Conservation (phyloP, 495 filamentous ascomycete species). For the Terfezia boudieri region DNA sequence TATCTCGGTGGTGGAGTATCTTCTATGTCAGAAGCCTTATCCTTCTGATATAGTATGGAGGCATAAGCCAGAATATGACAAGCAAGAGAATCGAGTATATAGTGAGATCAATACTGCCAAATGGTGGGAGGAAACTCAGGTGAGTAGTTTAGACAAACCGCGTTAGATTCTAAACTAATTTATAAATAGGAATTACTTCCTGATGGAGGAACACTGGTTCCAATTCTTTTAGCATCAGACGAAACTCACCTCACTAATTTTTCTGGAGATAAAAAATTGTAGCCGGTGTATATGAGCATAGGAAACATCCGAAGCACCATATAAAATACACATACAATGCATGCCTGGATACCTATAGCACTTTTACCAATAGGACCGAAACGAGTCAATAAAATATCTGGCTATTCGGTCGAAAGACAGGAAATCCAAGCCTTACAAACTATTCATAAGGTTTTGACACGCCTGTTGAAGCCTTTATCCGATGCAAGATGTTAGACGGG, state of each 20-base stretch:
- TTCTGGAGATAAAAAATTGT: constrained; percentile 3
- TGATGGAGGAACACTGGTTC: not conserved
- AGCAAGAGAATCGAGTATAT: not conserved
- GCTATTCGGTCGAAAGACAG: not conserved
- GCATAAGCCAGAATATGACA: not conserved
- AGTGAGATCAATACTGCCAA: not conserved
- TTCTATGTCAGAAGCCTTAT: not conserved
- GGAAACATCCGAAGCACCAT: constrained; percentile 3
- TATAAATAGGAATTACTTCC: not conserved
- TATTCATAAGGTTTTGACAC: not conserved
- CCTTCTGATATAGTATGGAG: not conserved
- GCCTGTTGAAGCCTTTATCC: not conserved
- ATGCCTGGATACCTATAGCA: constrained; percentile 1
- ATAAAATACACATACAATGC: not conserved
- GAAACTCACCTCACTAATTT: constrained; percentile 9
- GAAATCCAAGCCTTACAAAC: not conserved
- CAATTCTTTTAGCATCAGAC: constrained; percentile 3
- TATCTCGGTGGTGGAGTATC: not conserved
- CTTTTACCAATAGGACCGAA: constrained; percentile 3
- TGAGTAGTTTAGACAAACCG: no score
- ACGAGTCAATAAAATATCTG: not conserved
- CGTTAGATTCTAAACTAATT: no score
- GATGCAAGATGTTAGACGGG: not conserved
- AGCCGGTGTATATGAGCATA: constrained; percentile 6
- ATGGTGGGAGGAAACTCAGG: no score